Evolutionary conservation across 352 stramenopile species (phyloP), one percentile per base, ranked within the genome.

Genomic region (Pythium graminicola): DNA sequence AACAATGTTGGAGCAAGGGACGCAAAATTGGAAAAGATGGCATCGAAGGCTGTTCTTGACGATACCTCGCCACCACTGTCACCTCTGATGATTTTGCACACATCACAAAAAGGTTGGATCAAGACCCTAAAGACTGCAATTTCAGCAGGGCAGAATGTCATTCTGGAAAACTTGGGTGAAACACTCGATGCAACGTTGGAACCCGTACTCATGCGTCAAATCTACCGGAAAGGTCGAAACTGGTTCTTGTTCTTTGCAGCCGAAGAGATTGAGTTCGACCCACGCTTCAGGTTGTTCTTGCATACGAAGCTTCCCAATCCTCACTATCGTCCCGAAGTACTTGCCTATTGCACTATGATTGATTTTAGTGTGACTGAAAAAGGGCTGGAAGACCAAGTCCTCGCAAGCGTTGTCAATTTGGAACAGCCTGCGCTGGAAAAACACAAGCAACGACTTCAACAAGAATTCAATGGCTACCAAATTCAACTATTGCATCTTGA

Each of bases 361-460:
- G 94, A 97, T 62, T 97, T 97, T 45, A 96, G 92, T 39, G 90
- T 97, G 19, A 97, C 90, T 10, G 81, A 96, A 41, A 80, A 76
- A 39, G 89, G 89, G 0, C 64, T 97, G 0, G 87, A 96, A 62
- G 89, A 97, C 32, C 89, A 97, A 51, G 61, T 97, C 4, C 61
- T 97, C 0, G 83, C 85, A 1, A 89, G 78, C 26, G 86, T 97
- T 5, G 89, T 97, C 0, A 88, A 89, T n/a, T 49, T 86, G 26
- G 89, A 97, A 64, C 85, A 97, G 44, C 81, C 90, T 0, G 75
- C 76, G 14, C 62, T 97, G 26, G 90, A 97, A 49, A 83, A 81
- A 11, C 84, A 93, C 40, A 95, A 94, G 59, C 80, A 94, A 23
- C 72, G 81, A 7, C 76, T 97, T 0, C 74, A 89, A 45, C 79